Conservation (phyloP, 495 filamentous ascomycete genomes). For the Pyrenula aspistea region DNA sequence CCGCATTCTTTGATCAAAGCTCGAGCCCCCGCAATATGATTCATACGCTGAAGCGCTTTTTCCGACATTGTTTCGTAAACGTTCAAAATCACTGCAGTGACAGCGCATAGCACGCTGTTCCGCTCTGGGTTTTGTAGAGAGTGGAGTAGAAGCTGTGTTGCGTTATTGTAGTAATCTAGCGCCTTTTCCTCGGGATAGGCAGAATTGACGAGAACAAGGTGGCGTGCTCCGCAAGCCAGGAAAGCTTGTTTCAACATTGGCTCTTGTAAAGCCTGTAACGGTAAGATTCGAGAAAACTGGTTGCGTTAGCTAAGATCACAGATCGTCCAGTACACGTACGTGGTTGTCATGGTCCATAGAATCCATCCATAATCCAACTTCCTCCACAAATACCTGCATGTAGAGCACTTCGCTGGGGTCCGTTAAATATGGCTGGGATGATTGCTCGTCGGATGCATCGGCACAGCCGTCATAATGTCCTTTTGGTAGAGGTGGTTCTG, state of each 20-base stretch:
- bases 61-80: conserved; percentile 89
- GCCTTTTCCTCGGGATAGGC: conserved; percentile 66
- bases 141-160: conserved; percentile 59
- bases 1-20: conserved; percentile 84
- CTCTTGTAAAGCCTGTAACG: conserved; percentile 67
- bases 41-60: conserved; percentile 60
- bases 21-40: conserved; percentile 76
- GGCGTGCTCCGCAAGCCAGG: conserved; percentile 77
- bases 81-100: conserved; percentile 76
- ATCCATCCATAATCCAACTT: conserved; percentile 92
- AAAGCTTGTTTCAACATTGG: conserved; percentile 90
- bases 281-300: conserved; percentile 69
- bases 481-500: background rate
- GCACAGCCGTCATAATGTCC: background rate
- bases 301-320: conserved; percentile 7
- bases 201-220: conserved; percentile 60
- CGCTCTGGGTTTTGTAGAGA: conserved; percentile 70
- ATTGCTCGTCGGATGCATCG: background rate
- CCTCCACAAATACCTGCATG: conserved; percentile 85
- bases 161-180: conserved; percentile 68
- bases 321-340: conserved; percentile 40
- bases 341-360: conserved; percentile 78
- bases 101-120: conserved; percentile 78
- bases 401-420: conserved; percentile 66
- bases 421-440: conserved; percentile 42